Base-by-base conservation (phyloP, 257 asterid species). In the Solanum corneliomulleri region DNA sequence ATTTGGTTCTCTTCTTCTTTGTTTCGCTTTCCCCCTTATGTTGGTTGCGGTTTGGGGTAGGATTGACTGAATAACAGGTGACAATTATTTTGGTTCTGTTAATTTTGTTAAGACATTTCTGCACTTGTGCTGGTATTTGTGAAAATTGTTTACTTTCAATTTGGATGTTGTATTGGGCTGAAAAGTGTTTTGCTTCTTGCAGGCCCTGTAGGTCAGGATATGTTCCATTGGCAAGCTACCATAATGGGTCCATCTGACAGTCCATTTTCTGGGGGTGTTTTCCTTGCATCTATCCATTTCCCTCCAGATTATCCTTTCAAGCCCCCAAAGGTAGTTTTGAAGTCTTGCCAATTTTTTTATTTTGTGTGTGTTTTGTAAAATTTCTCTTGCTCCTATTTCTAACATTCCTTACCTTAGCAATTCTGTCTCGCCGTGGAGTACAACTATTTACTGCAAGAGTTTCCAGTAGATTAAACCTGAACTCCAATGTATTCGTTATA, bases 271-370 rank as follows among this genome's bases (percentile, higher is more conserved):
- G 98, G 98, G 21, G 98, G 96, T 52, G 93, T 94, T 41, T 94
- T 94, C 90, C 88, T 92, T 27, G 94, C 92, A 81, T 88, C 93
- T 16, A 93, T 94, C 91, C 96, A 93, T 86, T 94, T 93, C 42
- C 98, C 98, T 3, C 98, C 98, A 42, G 98, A 94, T 89, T 94
- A 94, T 88, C 98, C 98, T 49, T 94, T 95, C 90, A 95, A 95
- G 88, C 98, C 98, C 80, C 98, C 98, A 2, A 95, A 93, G 97
- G 98, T 94, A 90, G 39, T 70, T 42, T 44, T 9, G 18, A 68
- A 41, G 42, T 86, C 21, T 11, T 33, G 5, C 66, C 47, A 39
- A 25, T 4, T 60, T 3, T 2, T 9, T 41, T 6, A 6, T 18
- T 56, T 3, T 52, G 4, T 64, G 25, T 25, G 5, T 39, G 20